Conservation (phyloP, 768 basidiomycete genomes). For the Holtermannia corniformis region DNA sequence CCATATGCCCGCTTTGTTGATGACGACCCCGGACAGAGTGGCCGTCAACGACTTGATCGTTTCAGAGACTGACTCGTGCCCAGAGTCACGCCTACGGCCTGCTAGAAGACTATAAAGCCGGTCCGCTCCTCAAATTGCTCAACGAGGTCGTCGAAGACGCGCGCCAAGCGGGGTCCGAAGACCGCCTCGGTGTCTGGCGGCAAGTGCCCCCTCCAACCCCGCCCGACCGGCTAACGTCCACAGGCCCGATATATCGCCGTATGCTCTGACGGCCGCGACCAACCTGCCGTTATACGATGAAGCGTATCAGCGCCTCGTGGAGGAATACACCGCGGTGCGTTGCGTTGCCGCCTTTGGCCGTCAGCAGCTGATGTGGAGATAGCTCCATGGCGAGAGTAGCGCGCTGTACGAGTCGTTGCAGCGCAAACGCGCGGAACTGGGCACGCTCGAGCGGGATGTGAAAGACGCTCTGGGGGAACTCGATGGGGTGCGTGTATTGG, state of each 20-base stretch:
- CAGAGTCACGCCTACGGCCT: slow-evolving; percentile 18
- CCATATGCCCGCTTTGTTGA: too few relatives aligned
- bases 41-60: too few relatives aligned
- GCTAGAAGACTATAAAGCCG: slow-evolving; percentile 28
- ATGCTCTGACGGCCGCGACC: slow-evolving; percentile 30
- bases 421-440: slow-evolving; percentile 3
- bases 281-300: slow-evolving; percentile 36
- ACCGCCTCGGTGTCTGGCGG: not conserved
- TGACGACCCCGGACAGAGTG: too few relatives aligned
- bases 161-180: not conserved
- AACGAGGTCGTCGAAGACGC: slow-evolving; percentile 26
- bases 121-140: slow-evolving; percentile 20
- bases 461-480: slow-evolving; percentile 2
- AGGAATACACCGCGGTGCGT: slow-evolving; percentile 32
- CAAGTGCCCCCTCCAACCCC: not conserved
- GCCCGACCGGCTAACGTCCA: not conserved
- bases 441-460: slow-evolving; percentile 8
- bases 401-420: slow-evolving; percentile 5
- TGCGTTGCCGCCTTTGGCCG: not conserved
- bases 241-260: slow-evolving; percentile 32
- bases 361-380: not conserved
- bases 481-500: not conserved
- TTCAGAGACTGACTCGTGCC: too few relatives aligned
- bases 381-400: not conserved
- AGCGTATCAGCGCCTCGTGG: slow-evolving; percentile 21